A percentile compares a stretch with the other conserved stretches of the same genome.
phyloP scores from a whole-genome alignment of 148 eudicot genomes.

The Vaccinium darrowii region DNA sequence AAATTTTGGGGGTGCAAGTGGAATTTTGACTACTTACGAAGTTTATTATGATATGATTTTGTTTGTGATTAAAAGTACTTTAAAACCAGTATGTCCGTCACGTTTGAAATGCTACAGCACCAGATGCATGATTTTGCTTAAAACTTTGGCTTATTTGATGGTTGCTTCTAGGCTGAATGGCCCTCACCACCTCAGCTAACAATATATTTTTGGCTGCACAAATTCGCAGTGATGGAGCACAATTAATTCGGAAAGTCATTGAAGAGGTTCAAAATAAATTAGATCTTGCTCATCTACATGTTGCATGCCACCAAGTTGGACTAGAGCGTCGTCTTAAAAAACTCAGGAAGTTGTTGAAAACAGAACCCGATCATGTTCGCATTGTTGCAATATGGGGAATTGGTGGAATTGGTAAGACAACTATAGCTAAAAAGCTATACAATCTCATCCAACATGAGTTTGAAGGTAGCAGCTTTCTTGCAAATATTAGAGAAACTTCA shows the following conservation, averaged over 20 bases:
- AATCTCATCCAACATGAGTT: not conserved
- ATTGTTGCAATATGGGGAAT: constrained; percentile 18
- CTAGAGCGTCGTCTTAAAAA: not conserved
- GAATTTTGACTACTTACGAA: not conserved
- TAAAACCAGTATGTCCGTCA: not conserved
- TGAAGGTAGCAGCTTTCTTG: constrained; percentile 10
- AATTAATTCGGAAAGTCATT: not conserved
- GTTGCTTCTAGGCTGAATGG: not conserved
- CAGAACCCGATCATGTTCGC: not conserved
- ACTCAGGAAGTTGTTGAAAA: not conserved
- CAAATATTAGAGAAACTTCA: not conserved
- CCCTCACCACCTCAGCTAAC: no score
- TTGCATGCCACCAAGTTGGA: not conserved
- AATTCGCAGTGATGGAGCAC: not conserved
- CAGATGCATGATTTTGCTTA: not conserved
- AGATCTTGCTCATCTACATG: not conserved
- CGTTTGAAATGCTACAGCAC: not conserved
- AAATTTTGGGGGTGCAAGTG: not conserved
- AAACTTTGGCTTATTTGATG: not conserved
- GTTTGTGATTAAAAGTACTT: no score
- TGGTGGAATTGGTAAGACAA: constrained; percentile 12
- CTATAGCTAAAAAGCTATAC: not conserved
- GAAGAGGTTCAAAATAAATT: not conserved
- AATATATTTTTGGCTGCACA: not conserved
- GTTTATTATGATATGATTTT: not conserved